A percentile compares a stretch with the other conserved stretches of the same genome.
These are phyloP conservation scores for Incumbomyces lentus DNA, from an alignment of 2,329 filamentous ascomycete species.

Conservation along the genomic window DNA sequence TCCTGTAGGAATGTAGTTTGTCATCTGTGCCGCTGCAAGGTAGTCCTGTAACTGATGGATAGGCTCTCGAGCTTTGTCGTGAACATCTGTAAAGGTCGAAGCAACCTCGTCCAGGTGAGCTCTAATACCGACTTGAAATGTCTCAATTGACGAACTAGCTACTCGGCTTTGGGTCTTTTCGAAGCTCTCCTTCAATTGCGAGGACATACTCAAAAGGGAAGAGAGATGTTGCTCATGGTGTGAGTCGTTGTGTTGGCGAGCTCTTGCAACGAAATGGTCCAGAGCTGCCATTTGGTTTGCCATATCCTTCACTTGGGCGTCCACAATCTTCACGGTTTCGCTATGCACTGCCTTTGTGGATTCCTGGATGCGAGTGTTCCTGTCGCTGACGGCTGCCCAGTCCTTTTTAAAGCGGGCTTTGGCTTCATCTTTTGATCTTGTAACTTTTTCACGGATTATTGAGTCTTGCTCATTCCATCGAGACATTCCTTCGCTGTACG, in stretches of 20 bases:
- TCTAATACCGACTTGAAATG: constrained; percentile 2
- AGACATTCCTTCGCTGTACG: constrained; percentile 63
- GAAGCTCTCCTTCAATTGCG: constrained; percentile 7
- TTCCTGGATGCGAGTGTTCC: constrained; percentile 71
- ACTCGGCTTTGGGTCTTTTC: constrained; percentile 7
- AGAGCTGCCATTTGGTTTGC: constrained; percentile 79
- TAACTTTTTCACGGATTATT: constrained; percentile 58
- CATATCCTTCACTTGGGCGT: constrained; percentile 78
- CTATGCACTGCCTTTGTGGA: constrained; percentile 81
- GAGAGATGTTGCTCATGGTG: constrained; percentile 61
- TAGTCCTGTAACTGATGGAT: constrained; percentile 26
- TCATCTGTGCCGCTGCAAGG: constrained; percentile 54
- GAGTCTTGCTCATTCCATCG: constrained; percentile 61
- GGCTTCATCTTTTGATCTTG: constrained; percentile 63
- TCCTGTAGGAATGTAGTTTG: constrained; percentile 77
- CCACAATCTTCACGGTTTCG: constrained; percentile 80
- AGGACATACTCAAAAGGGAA: constrained; percentile 56
- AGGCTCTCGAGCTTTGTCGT: constrained; percentile 10
- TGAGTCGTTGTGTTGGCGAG: constrained; percentile 65
- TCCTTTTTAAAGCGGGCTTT: constrained; percentile 78
- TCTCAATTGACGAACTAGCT: constrained; percentile 7
- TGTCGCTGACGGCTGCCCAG: constrained; percentile 66
- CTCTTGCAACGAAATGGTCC: constrained; percentile 79
- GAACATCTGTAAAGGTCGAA: constrained; percentile 6
- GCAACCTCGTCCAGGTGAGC: constrained; percentile 10